These are phyloP conservation scores for Entomortierella beljakovae DNA, from an alignment of 192 early-diverging fungal genomes.

Conservation along the genomic window DNA sequence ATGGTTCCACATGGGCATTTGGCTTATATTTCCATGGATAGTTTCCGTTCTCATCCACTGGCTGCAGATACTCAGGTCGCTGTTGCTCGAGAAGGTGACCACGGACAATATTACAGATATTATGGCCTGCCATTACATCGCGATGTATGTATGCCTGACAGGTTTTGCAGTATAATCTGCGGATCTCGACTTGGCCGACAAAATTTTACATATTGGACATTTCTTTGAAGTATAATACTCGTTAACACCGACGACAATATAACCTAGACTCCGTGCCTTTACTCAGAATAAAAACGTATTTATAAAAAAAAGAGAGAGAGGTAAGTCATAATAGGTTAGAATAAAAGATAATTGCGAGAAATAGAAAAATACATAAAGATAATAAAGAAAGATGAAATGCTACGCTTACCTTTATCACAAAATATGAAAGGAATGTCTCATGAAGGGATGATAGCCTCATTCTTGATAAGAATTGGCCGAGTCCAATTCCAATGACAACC, in stretches of 20 bases:
- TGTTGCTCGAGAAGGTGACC: background rate
- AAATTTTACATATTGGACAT: background rate
- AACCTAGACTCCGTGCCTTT: background rate
- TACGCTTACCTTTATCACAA: background rate
- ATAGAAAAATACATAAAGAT: background rate
- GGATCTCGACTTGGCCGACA: background rate
- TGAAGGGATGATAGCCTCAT: background rate
- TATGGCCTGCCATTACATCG: no score
- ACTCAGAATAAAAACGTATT: background rate
- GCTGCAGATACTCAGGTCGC: no score
- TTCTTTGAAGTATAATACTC: no score
- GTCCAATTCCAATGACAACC: background rate
- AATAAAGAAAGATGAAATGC: background rate
- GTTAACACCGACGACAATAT: no score
- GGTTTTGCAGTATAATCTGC: slow-evolving; percentile 1
- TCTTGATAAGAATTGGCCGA: background rate
- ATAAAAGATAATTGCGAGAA: background rate
- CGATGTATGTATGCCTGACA: no score
- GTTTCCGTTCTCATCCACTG: no score
- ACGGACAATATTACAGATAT: background rate
- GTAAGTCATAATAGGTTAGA: background rate
- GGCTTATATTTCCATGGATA: no score
- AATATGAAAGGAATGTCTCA: no score
- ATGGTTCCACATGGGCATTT: no score
- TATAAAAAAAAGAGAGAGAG: background rate